Evolutionary conservation across 202 grass and related monocot genomes (phyloP).

Genomic region (Hordeum pubiflorum): DNA sequence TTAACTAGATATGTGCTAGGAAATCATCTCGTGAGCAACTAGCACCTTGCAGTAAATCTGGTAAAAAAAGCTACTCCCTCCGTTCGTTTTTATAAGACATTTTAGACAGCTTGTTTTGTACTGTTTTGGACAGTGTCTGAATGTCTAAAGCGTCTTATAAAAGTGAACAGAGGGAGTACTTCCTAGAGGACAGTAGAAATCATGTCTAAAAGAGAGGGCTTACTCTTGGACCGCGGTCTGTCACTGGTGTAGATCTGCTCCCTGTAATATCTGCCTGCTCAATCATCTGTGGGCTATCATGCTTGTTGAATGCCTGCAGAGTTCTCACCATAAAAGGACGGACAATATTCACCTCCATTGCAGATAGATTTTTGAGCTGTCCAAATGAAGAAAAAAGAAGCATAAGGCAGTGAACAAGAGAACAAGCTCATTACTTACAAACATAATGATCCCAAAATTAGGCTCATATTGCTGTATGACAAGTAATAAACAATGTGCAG

Average conservation of each 20-base stretch:
- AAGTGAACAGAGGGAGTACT: too few species aligned
- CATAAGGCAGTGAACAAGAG: neutral
- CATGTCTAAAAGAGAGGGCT: conserved; percentile 23
- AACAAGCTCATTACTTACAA: neutral
- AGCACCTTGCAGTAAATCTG: neutral
- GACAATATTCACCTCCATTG: conserved; percentile 94
- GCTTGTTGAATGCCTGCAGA: conserved; percentile 86
- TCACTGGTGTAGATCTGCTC: conserved; percentile 45
- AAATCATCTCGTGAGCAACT: neutral
- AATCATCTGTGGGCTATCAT: conserved; percentile 82
- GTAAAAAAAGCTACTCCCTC: neutral
- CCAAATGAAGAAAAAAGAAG: neutral
- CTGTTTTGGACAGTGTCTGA: too few species aligned
- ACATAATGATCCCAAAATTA: neutral
- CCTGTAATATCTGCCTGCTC: conserved; percentile 50
- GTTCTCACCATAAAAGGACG: conserved; percentile 84
- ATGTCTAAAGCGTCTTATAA: too few species aligned
- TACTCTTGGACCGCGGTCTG: conserved; percentile 71
- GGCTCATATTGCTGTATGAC: neutral
- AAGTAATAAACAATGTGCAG: neutral
- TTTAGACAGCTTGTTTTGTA: too few species aligned
- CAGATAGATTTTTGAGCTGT: conserved; percentile 95
- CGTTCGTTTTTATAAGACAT: too few species aligned
- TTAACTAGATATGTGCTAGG: neutral
- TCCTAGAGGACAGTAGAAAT: neutral